Evolutionary conservation across 768 basidiomycete genomes (phyloP), one percentile per base, ranked within the genome.

Genomic region (Mycena galopus): DNA sequence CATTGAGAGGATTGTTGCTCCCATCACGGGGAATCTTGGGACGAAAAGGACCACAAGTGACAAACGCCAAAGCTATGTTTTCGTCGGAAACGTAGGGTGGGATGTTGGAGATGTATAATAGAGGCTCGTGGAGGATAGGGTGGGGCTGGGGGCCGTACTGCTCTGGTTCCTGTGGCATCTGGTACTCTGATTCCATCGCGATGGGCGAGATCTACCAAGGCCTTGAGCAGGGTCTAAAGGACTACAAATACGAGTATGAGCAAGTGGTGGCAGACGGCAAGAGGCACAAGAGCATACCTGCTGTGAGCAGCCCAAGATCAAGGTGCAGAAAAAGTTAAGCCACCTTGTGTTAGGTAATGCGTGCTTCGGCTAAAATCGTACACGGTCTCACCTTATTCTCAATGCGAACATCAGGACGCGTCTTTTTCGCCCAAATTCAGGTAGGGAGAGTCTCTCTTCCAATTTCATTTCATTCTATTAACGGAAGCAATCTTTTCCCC

Each of bases 61-160:
- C 87, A 76, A 96, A 91, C 3, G 93, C 90, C 73, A 88, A 76
- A 2, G 94, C 95, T 27, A 96, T 86, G 76, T 91, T 91, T 78
- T 94, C 91, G 81, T 96, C 95, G 64, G 90, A 84, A 62, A 95
- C 88, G 82, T 88, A 90, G 39, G 90, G 82, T 6, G 95, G 92
- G 51, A 96, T 82, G 81, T 91, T 92, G 27, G 95, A 90, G 81
- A 96, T 91, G 84, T 95, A 92, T 56, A 96, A 85, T 71, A 94
- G 79, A 23, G 95, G 93, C 78, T 96, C 94, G 79, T 93, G 92
- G 75, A 96, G 89, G 83, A 94, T 95, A 35, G 95, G 95, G 78
- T 96, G 95, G 64, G 88, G 88, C 75, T 91, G 85, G 19, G 86
- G 86, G 29, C 81, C 84, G 44, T 78, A 73, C 60, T 71, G 73